Evolutionary conservation across 805 yeast species (phyloP), one percentile per base, ranked within the genome.

Genomic region (Naumovozyma baii): DNA sequence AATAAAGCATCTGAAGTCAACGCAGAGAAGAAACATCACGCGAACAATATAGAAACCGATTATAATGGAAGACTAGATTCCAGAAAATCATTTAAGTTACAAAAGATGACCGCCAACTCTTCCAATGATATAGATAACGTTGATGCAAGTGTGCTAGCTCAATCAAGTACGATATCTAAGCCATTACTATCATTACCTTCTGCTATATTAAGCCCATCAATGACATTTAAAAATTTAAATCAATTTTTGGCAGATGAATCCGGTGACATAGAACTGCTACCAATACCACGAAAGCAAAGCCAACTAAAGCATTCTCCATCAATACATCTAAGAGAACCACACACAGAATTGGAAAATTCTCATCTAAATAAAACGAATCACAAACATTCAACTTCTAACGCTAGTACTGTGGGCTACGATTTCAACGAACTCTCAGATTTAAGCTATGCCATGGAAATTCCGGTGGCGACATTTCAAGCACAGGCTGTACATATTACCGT

Each of bases 361-460:
- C 12, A 7, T 12, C 12, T 22, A 8, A 12, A 8, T 12, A 7
- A 7, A 22, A 22, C 28, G 12, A 7, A 7, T 22, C 31, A 29
- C 13, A 29, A 29, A 9, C 15, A 12, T 5, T 5, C 13, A 9
- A 29, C 13, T 5, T 9, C 13, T 8, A 9, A 8, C 5, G 10
- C 26, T 7, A 22, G 26, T 22, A 33, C 17, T 18, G 31, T 14
- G 14, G 13, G 7, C 14, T 3, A 13, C 9, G 38, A 41, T 22
- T 26, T 31, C 25, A 44, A 48, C 36, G 41, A 48, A n/a, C 39
- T 50, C 13, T 55, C 63, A 12, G 60, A 54, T 42, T 47, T 58
- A 49, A 45, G 58, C 13, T 50, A 43, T 34, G 59, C 60, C 12
- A 40, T 53, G 48, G 63, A 58, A 13, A 51, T 58, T 20, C 59